These are phyloP conservation scores for Fusarium falciforme DNA, from an alignment of 2,329 filamentous ascomycete genomes.

Conservation along the genomic window DNA sequence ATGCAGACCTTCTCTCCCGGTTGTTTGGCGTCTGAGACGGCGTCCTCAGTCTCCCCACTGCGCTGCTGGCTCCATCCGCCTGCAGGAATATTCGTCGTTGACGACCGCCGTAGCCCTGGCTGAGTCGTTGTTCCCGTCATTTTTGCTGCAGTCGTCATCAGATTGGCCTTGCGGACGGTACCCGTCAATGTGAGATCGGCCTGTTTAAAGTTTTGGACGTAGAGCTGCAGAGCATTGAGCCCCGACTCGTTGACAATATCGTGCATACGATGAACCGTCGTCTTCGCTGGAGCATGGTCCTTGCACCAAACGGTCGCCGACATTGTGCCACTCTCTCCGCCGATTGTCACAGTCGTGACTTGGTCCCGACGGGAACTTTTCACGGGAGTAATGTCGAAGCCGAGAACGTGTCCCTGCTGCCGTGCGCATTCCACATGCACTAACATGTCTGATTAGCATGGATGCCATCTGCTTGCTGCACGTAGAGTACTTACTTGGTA, in stretches of 20 bases:
- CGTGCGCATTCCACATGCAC: constrained; percentile 94
- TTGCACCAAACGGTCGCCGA: constrained; percentile 92
- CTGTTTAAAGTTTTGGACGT: constrained; percentile 91
- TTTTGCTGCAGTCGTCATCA: constrained; percentile 75
- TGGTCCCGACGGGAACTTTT: constrained; percentile 90
- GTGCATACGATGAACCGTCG: constrained; percentile 80
- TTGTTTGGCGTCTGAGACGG: constrained; percentile 46
- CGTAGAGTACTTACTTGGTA: constrained; percentile 53
- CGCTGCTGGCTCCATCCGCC: constrained; percentile 32
- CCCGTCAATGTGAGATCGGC: constrained; percentile 91
- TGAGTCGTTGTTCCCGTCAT: constrained; percentile 51
- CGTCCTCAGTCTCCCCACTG: constrained; percentile 44
- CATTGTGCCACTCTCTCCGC: constrained; percentile 84
- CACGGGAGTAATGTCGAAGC: constrained; percentile 90
- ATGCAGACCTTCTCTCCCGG: constrained; percentile 68
- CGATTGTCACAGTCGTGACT: constrained; percentile 81
- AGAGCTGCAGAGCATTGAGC: constrained; percentile 86
- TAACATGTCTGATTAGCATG: constrained; percentile 42
- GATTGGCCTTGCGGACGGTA: constrained; percentile 90
- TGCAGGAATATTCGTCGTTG: constrained; percentile 58
- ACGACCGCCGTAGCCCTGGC: constrained; percentile 63
- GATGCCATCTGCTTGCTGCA: neutral
- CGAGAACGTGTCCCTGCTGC: constrained; percentile 83
- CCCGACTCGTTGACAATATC: constrained; percentile 78
- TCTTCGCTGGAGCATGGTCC: constrained; percentile 81